Conservation (phyloP, 441 rosid genomes). For the Mallotus japonicus region DNA sequence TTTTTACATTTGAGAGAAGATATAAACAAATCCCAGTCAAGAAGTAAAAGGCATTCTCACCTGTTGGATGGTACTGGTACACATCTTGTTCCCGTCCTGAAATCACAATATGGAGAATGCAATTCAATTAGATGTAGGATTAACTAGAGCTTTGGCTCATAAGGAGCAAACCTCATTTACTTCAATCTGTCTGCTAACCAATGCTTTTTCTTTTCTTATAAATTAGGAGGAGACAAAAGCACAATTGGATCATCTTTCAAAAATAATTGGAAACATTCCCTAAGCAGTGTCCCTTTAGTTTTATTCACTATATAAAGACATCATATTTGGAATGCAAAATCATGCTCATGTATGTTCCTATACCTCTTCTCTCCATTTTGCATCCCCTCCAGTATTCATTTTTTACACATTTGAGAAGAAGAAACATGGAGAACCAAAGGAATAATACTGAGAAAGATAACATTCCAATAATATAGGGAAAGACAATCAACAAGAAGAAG, state of each 20-base stretch:
- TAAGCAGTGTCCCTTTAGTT: not conserved
- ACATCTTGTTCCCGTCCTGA: conserved; percentile 60
- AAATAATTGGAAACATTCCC: not conserved
- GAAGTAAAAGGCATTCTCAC: conserved; percentile 37
- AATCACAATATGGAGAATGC: conserved; percentile 16
- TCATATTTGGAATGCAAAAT: not conserved
- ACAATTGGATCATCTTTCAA: not conserved
- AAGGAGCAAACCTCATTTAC: not conserved
- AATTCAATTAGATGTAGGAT: conserved; percentile 8
- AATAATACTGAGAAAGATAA: conserved; percentile 1
- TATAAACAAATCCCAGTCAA: conserved; percentile 15
- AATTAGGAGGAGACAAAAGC: not conserved
- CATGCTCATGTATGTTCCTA: not conserved
- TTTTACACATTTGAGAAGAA: not conserved
- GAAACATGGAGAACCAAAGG: not conserved
- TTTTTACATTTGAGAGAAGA: conserved; percentile 17
- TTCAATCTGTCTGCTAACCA: not conserved
- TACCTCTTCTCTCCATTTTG: not conserved
- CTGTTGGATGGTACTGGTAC: conserved; percentile 78
- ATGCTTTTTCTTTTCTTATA: conserved; percentile 8
- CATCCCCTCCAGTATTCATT: not conserved
- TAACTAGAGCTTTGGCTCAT: not conserved
- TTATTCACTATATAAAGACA: not conserved
- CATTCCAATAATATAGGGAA: not conserved
- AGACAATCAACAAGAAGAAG: not conserved